Evolutionary conservation across 2,329 filamentous ascomycete species (phyloP), one percentile per base, ranked within the genome.

Genomic region (Diaporthe velutina): DNA sequence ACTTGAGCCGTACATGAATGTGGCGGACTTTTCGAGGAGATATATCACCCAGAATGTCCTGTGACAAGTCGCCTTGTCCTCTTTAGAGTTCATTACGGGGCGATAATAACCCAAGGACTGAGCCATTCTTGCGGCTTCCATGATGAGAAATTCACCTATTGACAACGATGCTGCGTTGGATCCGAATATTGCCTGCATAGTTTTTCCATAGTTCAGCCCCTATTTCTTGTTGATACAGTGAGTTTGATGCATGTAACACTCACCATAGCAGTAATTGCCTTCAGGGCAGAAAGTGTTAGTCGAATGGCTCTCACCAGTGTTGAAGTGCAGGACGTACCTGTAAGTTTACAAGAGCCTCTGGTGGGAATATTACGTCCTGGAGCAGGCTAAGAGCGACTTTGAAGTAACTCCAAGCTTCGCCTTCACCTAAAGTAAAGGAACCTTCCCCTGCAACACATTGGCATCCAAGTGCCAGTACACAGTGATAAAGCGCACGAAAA

Each of bases 221-320:
- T 48, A 9, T 4, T 22, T 45, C 5, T 4, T 48, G 10, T 4
- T 17, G 1, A 61, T 7, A 4, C 3, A 10, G 12, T 17, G n/a
- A 22, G 19, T 35, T 2, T 25, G 12, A 40, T 28, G 12, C 19
- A 42, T 25, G 19, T n/a, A 15, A 19, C 0, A 60, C 57, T 40
- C 50, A 50, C 60, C 60, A 66, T 66, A 1, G 60, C 60, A 50
- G 60, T 66, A 22, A 66, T n/a, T 33, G 60, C 60, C 60, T 66
- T 3, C 12, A 7, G 10, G 10, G 35, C 1, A 2, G 17, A 8
- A 5, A 22, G 17, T 50, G 45, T 48, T 19, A n/a, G 25, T 19
- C 10, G 15, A 4, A 13, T 0, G 12, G 25, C 3, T n/a, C 17
- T n/a, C 5, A 25, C 15, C 3, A 25, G 6, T 15, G 2, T n/a